phyloP scores from a whole-genome alignment of 1,284 basidiomycete genomes.

The Golubevia pallescens region DNA sequence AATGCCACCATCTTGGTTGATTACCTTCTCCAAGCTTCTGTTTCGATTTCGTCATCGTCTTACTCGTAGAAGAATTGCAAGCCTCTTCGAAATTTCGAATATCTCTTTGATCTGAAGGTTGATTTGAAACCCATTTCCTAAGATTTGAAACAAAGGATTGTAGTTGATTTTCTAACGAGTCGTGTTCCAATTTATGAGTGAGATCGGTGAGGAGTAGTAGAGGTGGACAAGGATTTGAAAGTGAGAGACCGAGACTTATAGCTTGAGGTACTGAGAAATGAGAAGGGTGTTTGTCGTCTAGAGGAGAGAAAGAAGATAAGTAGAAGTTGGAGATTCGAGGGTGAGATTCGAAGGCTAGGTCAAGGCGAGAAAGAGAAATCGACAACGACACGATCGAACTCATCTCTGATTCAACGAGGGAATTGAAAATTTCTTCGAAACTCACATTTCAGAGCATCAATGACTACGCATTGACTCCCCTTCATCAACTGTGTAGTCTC shows the following conservation, averaged over 20 bases:
- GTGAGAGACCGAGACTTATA: slow-evolving; percentile 21
- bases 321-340: too few relatives aligned
- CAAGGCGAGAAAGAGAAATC: too few relatives aligned
- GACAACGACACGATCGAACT: too few relatives aligned
- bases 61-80: slow-evolving; percentile 23
- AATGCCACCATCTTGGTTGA: slow-evolving; percentile 32
- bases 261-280: slow-evolving; percentile 56
- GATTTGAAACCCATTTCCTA: not conserved
- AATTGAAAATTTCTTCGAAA: too few relatives aligned
- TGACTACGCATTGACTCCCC: slow-evolving; percentile 38
- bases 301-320: too few relatives aligned
- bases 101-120: not conserved
- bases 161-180: not conserved
- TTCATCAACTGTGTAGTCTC: slow-evolving; percentile 23
- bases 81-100: slow-evolving; percentile 12
- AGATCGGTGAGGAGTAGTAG: slow-evolving; percentile 51
- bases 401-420: too few relatives aligned
- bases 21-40: slow-evolving; percentile 29
- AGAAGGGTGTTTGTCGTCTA: slow-evolving; percentile 26
- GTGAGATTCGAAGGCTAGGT: too few relatives aligned
- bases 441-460: slow-evolving; percentile 50
- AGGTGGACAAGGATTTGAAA: slow-evolving; percentile 14
- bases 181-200: slow-evolving; percentile 48
- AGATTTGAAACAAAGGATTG: not conserved
- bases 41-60: slow-evolving; percentile 25